A percentile compares a stretch with the other conserved stretches of the same genome.
Conservation (phyloP, 2,329 filamentous ascomycete species). For the Fusarium sp. region DNA sequence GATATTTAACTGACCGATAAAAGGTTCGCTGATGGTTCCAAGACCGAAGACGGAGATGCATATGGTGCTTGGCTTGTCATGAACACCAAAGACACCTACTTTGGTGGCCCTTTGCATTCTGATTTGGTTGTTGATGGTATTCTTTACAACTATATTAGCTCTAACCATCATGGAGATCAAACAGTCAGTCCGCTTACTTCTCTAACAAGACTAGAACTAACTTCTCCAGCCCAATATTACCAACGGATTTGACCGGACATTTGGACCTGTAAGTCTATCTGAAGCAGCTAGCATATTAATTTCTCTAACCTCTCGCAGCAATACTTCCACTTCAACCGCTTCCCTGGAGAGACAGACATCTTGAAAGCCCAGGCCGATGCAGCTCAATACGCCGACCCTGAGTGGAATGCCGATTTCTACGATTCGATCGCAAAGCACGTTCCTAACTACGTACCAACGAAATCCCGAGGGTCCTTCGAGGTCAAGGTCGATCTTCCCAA, state of each 20-base stretch:
- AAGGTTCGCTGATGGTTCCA: conserved; percentile 48
- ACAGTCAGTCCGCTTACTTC: conserved; percentile 44
- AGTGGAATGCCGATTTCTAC: conserved; percentile 69
- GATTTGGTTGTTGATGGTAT: conserved; percentile 72
- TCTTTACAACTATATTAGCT: conserved; percentile 70
- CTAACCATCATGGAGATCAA: conserved; percentile 70
- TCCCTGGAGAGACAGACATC: conserved; percentile 55
- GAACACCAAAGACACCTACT: conserved; percentile 71
- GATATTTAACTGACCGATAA: background rate
- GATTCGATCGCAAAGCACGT: conserved; percentile 69
- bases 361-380: conserved; percentile 64
- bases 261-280: conserved; percentile 58
- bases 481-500: conserved; percentile 61
- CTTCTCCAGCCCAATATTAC: conserved; percentile 64
- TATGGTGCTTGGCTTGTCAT: conserved; percentile 72
- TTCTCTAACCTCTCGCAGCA: conserved; percentile 45
- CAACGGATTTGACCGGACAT: conserved; percentile 71
- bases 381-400: conserved; percentile 56
- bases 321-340: conserved; percentile 70
- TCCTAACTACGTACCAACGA: conserved; percentile 65
- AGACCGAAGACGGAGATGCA: conserved; percentile 58
- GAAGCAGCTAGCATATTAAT: background rate
- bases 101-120: conserved; percentile 68
- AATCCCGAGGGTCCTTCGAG: conserved; percentile 59
- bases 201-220: background rate